These are phyloP conservation scores for Pezicula rhizophila DNA, from an alignment of 2,329 filamentous ascomycete species.

Conservation along the genomic window DNA sequence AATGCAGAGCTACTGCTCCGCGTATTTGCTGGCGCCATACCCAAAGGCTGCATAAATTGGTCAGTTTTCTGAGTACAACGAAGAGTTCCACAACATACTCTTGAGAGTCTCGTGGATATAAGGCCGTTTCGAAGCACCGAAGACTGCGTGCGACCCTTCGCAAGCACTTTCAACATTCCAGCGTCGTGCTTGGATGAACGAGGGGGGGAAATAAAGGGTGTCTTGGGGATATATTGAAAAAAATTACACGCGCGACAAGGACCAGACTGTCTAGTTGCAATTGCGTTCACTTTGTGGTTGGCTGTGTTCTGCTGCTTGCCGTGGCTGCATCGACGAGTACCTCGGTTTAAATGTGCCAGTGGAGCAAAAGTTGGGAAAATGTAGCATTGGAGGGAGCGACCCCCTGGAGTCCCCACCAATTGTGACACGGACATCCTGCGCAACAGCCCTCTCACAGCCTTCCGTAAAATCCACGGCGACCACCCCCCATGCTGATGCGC, in stretches of 20 bases:
- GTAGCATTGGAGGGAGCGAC: too few relatives aligned
- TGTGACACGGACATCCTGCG: too few relatives aligned
- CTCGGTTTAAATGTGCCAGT: too few relatives aligned
- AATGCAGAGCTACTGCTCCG: slow-evolving; percentile 51
- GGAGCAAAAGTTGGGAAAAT: too few relatives aligned
- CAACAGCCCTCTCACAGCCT: too few relatives aligned
- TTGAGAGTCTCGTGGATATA: slow-evolving; percentile 17
- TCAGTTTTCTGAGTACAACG: not conserved
- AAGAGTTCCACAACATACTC: slow-evolving; percentile 14
- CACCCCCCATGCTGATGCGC: too few relatives aligned
- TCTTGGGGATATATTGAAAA: slow-evolving; percentile 1
- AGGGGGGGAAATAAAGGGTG: slow-evolving; percentile 3
- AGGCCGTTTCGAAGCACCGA: slow-evolving; percentile 25
- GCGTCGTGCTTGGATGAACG: slow-evolving; percentile 9
- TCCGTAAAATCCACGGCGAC: too few relatives aligned
- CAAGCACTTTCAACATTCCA: slow-evolving; percentile 29
- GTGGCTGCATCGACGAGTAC: too few relatives aligned
- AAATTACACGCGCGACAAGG: slow-evolving; percentile 1
- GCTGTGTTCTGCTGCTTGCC: too few relatives aligned
- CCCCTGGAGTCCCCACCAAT: too few relatives aligned
- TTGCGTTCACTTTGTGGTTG: too few relatives aligned
- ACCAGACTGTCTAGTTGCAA: not conserved
- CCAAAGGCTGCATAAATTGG: slow-evolving; percentile 19
- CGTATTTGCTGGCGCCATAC: slow-evolving; percentile 47
- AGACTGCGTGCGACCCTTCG: slow-evolving; percentile 25